Evolutionary conservation across 495 filamentous ascomycete genomes (phyloP).

Genomic region (Talaromyces adpressus): DNA sequence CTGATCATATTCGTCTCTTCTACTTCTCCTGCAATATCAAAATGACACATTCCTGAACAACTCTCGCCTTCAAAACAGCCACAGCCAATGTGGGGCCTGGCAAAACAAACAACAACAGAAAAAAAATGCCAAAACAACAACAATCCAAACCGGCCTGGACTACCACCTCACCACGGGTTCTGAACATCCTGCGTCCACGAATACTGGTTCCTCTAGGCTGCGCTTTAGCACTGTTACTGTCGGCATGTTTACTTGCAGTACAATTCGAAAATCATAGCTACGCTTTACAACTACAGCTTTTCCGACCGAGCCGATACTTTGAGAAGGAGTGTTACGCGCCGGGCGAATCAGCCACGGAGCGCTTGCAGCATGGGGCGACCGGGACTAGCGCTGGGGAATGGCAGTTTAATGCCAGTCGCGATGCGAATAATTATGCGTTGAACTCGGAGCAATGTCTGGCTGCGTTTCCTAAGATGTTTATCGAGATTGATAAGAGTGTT

Average conservation of each 20-base stretch:
- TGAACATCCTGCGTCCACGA: neutral
- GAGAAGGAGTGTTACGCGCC: conserved; percentile 6
- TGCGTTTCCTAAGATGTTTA: conserved; percentile 42
- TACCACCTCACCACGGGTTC: neutral
- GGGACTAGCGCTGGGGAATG: neutral
- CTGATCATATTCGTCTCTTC: too few species aligned
- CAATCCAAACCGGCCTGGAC: conserved; percentile 1
- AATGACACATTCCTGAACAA: neutral
- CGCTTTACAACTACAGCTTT: conserved; percentile 4
- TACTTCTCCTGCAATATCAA: neutral
- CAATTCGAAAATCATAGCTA: conserved; percentile 3
- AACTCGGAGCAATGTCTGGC: conserved; percentile 28
- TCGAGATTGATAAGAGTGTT: conserved; percentile 32
- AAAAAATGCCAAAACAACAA: conserved; percentile 3
- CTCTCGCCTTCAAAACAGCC: neutral
- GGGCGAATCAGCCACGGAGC: neutral
- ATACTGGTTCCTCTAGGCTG: neutral
- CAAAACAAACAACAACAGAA: neutral
- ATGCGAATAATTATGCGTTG: conserved; percentile 30
- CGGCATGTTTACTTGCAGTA: neutral
- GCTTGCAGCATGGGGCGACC: neutral
- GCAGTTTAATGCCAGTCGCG: conserved; percentile 14
- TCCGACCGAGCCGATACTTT: conserved; percentile 6
- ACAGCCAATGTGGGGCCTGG: neutral
- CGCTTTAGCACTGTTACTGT: neutral